Conservation (phyloP, 345 rosid species). For the Brassica incana region DNA sequence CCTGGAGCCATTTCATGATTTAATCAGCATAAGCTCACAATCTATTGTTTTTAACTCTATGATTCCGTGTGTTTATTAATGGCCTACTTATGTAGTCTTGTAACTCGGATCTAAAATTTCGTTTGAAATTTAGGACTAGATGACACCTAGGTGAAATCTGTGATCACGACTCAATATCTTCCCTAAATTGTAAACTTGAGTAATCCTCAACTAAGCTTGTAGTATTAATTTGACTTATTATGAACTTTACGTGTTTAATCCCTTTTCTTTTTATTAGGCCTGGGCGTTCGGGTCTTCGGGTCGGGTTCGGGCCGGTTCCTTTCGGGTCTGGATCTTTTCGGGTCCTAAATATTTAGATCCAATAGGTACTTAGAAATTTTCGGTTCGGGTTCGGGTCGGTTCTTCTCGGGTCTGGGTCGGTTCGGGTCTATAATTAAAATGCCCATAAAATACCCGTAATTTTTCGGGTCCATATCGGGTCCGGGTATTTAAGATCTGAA, state of each 20-base stretch:
- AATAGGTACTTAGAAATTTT: too few species aligned
- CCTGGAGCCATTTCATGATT: not conserved
- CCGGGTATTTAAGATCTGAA: too few species aligned
- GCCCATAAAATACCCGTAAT: too few species aligned
- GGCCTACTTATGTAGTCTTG: not conserved
- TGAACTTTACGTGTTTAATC: constrained; percentile 5
- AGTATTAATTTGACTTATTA: not conserved
- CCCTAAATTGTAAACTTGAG: not conserved
- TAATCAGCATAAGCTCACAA: not conserved
- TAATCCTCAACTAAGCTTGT: constrained; percentile 4
- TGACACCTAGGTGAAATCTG: constrained; percentile 3
- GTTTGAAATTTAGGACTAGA: not conserved
- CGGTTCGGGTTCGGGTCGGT: too few species aligned
- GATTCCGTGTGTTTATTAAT: not conserved
- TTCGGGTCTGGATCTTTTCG: too few species aligned
- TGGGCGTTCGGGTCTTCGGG: too few species aligned
- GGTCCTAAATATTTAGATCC: too few species aligned
- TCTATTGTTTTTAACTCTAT: not conserved
- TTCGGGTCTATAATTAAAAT: too few species aligned
- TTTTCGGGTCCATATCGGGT: too few species aligned
- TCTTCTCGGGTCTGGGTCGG: too few species aligned
- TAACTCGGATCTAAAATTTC: not conserved
- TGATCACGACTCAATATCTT: not conserved
- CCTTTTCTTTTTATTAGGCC: not conserved
- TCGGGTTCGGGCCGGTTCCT: too few species aligned